Base-by-base conservation (phyloP, 805 yeast species). In the Candida xyloterini region DNA sequence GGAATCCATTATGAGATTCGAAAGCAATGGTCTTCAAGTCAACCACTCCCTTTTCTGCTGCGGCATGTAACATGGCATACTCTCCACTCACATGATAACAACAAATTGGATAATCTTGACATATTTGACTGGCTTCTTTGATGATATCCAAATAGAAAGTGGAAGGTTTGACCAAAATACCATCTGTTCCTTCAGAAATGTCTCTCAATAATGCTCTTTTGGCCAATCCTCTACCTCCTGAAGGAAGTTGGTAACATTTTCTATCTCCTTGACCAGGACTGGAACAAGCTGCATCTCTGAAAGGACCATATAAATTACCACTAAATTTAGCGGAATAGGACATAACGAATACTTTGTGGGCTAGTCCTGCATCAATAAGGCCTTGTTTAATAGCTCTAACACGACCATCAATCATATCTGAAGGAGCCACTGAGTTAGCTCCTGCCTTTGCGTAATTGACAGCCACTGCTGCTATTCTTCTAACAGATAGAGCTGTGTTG, bases 11-110 rank as follows among this genome's bases (percentile, higher is more conserved):
- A 53, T 93, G 96, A 33, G 93, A 69, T 67, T 93, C 99, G 55
- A 84, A 85, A 0, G 89, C 78, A 73, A 79, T 64, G 42, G 79
- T 64, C 65, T 86, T 83, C 63, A 93, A 74, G 62, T 91, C 97
- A 45, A 83, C 85, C 44, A 90, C 75, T 27, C 95, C 95, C 71
- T 89, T 89, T 56, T 89, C 97, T 22, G 97, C 97, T 38, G 96
- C 98, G 7, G 99, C 99, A 59, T 90, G 95, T 48, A 93, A 65
- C 99, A 93, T 93, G 23, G 98, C 97, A 58, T 77, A 93, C 66
- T 93, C 99, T 28, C 99, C 99, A 60, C 91, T 80, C 16, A 93
- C 99, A 63, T 93, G 99, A 65, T 93, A 93, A 20, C 95, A 90
- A 56, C 96, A 88, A 38, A 93, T 69, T 20, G 99, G 99, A 52